Conservation (phyloP, 2,329 filamentous ascomycete species). For the Metarhizium anisopliae region DNA sequence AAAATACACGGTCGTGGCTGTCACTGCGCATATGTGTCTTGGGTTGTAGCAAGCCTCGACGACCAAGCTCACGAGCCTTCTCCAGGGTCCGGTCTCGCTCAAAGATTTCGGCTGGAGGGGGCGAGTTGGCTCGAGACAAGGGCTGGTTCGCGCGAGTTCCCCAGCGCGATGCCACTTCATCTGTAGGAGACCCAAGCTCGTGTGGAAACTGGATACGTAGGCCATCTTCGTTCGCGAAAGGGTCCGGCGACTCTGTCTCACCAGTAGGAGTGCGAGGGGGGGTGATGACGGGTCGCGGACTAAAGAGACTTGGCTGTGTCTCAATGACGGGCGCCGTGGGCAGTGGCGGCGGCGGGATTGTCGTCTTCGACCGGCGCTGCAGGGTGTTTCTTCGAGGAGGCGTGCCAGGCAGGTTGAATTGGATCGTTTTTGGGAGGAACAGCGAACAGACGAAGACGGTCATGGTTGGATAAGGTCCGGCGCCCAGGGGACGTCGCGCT, state of each 20-base stretch:
- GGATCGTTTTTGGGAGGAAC: conserved; percentile 85
- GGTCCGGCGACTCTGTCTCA: conserved; percentile 34
- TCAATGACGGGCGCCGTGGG: conserved; percentile 18
- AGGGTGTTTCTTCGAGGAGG: conserved; percentile 28
- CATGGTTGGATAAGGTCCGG: conserved; percentile 20
- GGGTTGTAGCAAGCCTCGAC: conserved; percentile 50
- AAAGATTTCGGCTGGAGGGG: conserved; percentile 67
- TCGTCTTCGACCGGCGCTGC: conserved; percentile 20
- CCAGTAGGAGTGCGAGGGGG: conserved; percentile 47
- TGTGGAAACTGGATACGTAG: conserved; percentile 46
- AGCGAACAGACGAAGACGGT: conserved; percentile 33
- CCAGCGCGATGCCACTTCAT: conserved; percentile 71
- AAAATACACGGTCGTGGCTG: conserved; percentile 62
- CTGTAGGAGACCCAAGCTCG: conserved; percentile 54
- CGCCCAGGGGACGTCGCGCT: neutral
- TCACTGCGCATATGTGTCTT: conserved; percentile 43
- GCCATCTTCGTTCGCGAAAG: conserved; percentile 50
- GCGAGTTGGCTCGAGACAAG: conserved; percentile 61
- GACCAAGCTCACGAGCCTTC: conserved; percentile 49
- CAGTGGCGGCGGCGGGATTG: conserved; percentile 17
- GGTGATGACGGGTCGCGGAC: conserved; percentile 37
- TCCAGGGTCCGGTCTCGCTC: conserved; percentile 51
- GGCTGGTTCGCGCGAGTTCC: conserved; percentile 70
- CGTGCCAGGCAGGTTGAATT: conserved; percentile 64
- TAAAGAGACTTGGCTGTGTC: conserved; percentile 44